Conservation (phyloP, 306 rosid species). For the Vicia villosa region DNA sequence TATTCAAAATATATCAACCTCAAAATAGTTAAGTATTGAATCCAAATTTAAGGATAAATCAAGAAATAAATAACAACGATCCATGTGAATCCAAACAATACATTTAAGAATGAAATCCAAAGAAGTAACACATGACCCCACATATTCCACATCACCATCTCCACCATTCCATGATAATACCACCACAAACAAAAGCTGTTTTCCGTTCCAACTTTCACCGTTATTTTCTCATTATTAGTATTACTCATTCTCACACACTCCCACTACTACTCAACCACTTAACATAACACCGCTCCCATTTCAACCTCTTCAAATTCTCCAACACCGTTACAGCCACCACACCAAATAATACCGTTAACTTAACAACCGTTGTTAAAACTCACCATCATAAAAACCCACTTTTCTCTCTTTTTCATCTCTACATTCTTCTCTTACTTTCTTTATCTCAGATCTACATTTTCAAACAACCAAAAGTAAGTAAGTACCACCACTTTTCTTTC, state of each 20-base stretch:
- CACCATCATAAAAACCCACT: background rate
- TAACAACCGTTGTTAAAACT: background rate
- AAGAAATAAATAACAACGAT: background rate
- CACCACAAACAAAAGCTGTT: background rate
- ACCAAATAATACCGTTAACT: constrained; percentile 41
- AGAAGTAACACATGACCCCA: background rate
- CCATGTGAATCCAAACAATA: background rate
- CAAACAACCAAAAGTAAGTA: background rate
- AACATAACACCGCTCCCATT: background rate
- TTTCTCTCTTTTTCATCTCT: constrained; percentile 7
- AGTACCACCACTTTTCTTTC: constrained; percentile 12
- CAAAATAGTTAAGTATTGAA: too few species aligned
- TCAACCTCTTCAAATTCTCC: background rate
- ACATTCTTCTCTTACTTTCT: constrained; percentile 31
- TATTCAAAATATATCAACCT: too few species aligned
- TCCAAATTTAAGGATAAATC: too few species aligned
- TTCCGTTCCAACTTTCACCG: constrained; percentile 28
- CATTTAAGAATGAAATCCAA: background rate
- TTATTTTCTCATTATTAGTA: background rate
- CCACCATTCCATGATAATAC: background rate
- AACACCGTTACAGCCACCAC: constrained; percentile 16
- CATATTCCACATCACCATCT: background rate
- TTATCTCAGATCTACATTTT: constrained; percentile 48
- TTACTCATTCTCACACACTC: background rate
- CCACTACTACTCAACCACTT: too few species aligned